Conservation (phyloP, 1,139 yeast genomes). For the Magnusiomyces ingens region DNA sequence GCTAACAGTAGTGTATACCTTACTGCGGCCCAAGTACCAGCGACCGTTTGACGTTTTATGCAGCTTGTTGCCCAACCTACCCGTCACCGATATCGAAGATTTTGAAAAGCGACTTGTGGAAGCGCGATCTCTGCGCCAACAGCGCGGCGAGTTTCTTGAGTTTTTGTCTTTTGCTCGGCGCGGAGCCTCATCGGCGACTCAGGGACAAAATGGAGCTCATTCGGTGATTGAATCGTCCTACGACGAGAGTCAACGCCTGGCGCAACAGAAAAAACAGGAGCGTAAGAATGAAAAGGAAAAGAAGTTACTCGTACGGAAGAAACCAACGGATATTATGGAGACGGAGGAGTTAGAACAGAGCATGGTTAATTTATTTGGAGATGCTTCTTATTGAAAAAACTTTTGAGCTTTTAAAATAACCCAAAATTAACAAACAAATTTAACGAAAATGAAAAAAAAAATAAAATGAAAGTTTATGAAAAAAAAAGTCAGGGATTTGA, state of each 20-base stretch:
- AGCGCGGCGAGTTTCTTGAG: conserved; percentile 65
- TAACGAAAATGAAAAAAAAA: too few relatives aligned
- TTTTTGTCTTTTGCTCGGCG: conserved; percentile 40
- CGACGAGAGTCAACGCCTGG: conserved; percentile 13
- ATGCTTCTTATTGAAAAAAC: neutral
- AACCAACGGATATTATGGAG: conserved; percentile 15
- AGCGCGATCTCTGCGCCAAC: conserved; percentile 63
- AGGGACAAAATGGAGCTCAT: conserved; percentile 4
- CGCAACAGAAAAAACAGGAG: conserved; percentile 12
- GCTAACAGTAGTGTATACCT: conserved; percentile 70
- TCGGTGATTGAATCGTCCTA: conserved; percentile 6
- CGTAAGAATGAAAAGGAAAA: conserved; percentile 10
- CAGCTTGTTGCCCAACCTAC: conserved; percentile 36
- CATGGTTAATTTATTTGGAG: conserved; percentile 16
- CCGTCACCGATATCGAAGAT: conserved; percentile 36
- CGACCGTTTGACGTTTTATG: conserved; percentile 37
- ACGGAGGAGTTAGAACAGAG: conserved; percentile 14
- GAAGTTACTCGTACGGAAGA: conserved; percentile 11
- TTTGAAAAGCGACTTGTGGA: conserved; percentile 56
- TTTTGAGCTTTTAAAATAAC: too few relatives aligned
- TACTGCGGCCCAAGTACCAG: conserved; percentile 52
- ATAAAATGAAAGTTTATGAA: too few relatives aligned
- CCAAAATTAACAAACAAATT: too few relatives aligned
- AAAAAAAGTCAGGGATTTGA: too few relatives aligned
- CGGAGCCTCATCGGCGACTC: neutral